phyloP scores from a whole-genome alignment of 495 filamentous ascomycete species.

The Xylaria intraflava region DNA sequence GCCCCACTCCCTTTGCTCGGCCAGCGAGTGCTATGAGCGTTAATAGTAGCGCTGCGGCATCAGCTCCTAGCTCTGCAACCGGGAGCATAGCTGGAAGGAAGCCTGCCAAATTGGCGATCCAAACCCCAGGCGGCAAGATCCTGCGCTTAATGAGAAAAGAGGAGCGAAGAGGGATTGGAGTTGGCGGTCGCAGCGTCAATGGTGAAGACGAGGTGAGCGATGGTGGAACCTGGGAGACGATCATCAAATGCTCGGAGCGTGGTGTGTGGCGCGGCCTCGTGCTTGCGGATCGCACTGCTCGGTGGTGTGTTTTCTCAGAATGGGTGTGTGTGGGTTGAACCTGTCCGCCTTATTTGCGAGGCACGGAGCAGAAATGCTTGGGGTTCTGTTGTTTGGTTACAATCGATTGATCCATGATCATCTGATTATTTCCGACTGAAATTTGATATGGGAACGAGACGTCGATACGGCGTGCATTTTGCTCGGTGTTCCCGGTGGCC shows the following conservation, averaged over 20 bases:
- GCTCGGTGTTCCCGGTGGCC: constrained; percentile 7
- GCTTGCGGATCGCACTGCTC: constrained; percentile 85
- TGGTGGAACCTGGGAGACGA: constrained; percentile 90
- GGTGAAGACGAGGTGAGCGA: constrained; percentile 55
- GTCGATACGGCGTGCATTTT: constrained; percentile 2
- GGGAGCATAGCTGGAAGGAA: constrained; percentile 53
- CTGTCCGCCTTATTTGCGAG: not conserved
- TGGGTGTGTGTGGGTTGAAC: constrained; percentile 57
- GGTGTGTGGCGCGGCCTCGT: constrained; percentile 91
- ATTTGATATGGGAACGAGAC: not conserved
- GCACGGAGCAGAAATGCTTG: not conserved
- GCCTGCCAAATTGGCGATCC: constrained; percentile 91
- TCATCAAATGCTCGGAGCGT: constrained; percentile 90
- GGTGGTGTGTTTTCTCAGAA: constrained; percentile 98
- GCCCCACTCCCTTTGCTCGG: constrained; percentile 63
- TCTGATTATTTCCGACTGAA: not conserved
- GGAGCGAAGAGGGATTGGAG: constrained; percentile 45
- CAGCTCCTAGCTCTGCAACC: constrained; percentile 44
- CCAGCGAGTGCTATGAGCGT: constrained; percentile 81
- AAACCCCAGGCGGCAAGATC: constrained; percentile 93
- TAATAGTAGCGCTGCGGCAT: constrained; percentile 57
- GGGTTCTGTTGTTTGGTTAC: not conserved
- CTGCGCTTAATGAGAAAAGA: constrained; percentile 82
- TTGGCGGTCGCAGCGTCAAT: constrained; percentile 34
- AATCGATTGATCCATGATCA: no score